Evolutionary conservation across 768 basidiomycete species (phyloP).

Genomic region (Lentinula lateritia): DNA sequence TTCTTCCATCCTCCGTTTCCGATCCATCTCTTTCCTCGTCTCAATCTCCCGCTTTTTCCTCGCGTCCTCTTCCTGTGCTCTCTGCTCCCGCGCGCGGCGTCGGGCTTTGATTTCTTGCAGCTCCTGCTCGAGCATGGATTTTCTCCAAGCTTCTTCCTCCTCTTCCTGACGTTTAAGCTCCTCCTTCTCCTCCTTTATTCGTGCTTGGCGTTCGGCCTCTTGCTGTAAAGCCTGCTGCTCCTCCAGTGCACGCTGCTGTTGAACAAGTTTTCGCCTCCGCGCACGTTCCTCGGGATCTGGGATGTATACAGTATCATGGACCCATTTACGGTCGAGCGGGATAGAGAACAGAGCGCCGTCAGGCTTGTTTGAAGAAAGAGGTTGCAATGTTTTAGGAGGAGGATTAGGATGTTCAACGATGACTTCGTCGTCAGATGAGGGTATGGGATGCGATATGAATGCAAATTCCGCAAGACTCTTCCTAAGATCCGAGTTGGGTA

Average conservation of each 20-base stretch:
- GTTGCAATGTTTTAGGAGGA: slow-evolving; percentile 5
- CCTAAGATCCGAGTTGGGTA: slow-evolving; percentile 12
- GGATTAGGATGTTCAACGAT: slow-evolving; percentile 15
- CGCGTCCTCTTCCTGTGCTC: slow-evolving; percentile 44
- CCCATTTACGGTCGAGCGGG: slow-evolving; percentile 33
- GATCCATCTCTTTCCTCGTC: slow-evolving; percentile 39
- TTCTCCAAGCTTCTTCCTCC: slow-evolving; percentile 38
- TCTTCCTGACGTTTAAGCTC: slow-evolving; percentile 32
- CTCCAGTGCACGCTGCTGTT: slow-evolving; percentile 31
- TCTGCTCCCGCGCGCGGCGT: slow-evolving; percentile 30
- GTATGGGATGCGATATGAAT: slow-evolving; percentile 27
- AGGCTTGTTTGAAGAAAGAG: slow-evolving; percentile 10
- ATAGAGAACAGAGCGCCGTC: slow-evolving; percentile 11
- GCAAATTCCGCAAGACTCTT: slow-evolving; percentile 36
- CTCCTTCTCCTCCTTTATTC: slow-evolving; percentile 36
- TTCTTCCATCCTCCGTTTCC: slow-evolving; percentile 44
- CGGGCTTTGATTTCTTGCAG: slow-evolving; percentile 29
- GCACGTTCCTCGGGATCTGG: slow-evolving; percentile 19
- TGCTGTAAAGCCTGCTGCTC: slow-evolving; percentile 36
- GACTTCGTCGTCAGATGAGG: slow-evolving; percentile 24
- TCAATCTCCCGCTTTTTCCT: slow-evolving; percentile 35
- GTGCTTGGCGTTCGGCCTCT: slow-evolving; percentile 38
- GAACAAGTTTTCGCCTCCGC: slow-evolving; percentile 17
- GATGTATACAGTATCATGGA: slow-evolving; percentile 15
- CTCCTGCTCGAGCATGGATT: slow-evolving; percentile 34